A percentile compares a stretch with the other conserved stretches of the same genome.
Conservation (phyloP, 352 stramenopile species). For the Globisporangium radiosum region DNA sequence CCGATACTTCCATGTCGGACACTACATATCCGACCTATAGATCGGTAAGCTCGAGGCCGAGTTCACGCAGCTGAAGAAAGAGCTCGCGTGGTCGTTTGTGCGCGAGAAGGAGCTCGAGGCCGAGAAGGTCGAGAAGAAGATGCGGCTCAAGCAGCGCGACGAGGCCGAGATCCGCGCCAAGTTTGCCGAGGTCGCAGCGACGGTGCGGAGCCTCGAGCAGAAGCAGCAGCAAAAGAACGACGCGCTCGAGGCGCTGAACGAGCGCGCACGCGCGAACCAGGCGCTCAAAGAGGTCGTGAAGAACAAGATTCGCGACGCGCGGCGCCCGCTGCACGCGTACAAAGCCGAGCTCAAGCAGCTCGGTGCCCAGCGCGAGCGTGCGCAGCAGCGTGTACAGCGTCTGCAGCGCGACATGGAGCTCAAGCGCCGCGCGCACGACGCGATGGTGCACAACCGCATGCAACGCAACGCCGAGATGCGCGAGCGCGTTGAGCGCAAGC, state of each 20-base stretch:
- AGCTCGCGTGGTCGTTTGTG: slow-evolving; percentile 80
- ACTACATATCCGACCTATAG: slow-evolving; percentile 11
- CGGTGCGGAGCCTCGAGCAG: slow-evolving; percentile 38
- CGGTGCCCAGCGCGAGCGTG: slow-evolving; percentile 36
- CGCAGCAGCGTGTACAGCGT: slow-evolving; percentile 42
- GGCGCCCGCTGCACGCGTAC: slow-evolving; percentile 54
- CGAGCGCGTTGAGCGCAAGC: slow-evolving; percentile 41
- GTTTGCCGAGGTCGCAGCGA: slow-evolving; percentile 37
- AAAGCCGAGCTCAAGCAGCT: slow-evolving; percentile 65
- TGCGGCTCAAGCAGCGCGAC: slow-evolving; percentile 43
- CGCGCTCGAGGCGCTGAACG: slow-evolving; percentile 46
- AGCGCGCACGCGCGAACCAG: slow-evolving; percentile 30
- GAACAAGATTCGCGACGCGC: slow-evolving; percentile 53
- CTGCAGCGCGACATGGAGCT: slow-evolving; percentile 46
- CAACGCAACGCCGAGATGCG: slow-evolving; percentile 58
- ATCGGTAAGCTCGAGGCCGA: slow-evolving; percentile 72
- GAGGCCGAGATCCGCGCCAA: slow-evolving; percentile 29
- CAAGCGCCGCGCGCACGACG: slow-evolving; percentile 47
- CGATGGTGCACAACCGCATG: slow-evolving; percentile 47
- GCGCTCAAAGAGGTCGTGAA: slow-evolving; percentile 46
- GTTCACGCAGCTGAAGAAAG: slow-evolving; percentile 68
- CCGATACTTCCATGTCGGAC: neutral
- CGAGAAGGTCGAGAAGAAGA: slow-evolving; percentile 46
- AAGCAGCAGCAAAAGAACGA: slow-evolving; percentile 69
- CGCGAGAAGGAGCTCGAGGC: slow-evolving; percentile 50